These are phyloP conservation scores for Aureobasidium subglaciale DNA, from an alignment of 2,329 filamentous ascomycete species.

Conservation along the genomic window DNA sequence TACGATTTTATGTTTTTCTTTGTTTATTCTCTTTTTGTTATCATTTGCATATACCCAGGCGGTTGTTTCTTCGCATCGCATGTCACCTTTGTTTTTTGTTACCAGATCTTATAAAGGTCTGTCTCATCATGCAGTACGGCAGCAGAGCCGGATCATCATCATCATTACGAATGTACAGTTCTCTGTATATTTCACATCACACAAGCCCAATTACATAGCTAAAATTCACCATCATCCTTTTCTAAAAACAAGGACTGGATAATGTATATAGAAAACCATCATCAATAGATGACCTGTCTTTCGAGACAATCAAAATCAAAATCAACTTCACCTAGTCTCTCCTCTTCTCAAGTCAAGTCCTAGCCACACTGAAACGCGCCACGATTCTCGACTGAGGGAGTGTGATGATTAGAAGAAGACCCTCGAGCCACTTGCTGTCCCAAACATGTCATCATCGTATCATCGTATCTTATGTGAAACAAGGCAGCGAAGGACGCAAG, in stretches of 20 bases:
- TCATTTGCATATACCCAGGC: conserved; percentile 1
- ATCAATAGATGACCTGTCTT: not conserved
- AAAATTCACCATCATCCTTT: not conserved
- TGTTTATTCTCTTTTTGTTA: not conserved
- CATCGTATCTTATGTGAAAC: no score
- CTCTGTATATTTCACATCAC: not conserved
- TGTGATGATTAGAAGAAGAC: not conserved
- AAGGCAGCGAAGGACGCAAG: not conserved
- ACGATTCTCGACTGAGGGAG: not conserved
- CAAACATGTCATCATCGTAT: no score
- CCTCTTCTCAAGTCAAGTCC: no score
- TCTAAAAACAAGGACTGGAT: not conserved
- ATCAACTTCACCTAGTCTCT: no score
- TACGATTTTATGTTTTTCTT: conserved; percentile 6
- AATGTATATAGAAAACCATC: not conserved
- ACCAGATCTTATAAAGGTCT: not conserved
- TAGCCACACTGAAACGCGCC: not conserved
- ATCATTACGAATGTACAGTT: no score
- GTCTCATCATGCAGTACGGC: not conserved
- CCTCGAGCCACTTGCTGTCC: not conserved
- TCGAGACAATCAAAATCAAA: not conserved
- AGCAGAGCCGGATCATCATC: no score
- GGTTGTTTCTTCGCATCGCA: not conserved
- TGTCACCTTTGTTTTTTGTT: not conserved
- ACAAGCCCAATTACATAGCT: not conserved